phyloP scores from a whole-genome alignment of 805 yeast genomes.

The Metahyphopichia silvanorum region DNA sequence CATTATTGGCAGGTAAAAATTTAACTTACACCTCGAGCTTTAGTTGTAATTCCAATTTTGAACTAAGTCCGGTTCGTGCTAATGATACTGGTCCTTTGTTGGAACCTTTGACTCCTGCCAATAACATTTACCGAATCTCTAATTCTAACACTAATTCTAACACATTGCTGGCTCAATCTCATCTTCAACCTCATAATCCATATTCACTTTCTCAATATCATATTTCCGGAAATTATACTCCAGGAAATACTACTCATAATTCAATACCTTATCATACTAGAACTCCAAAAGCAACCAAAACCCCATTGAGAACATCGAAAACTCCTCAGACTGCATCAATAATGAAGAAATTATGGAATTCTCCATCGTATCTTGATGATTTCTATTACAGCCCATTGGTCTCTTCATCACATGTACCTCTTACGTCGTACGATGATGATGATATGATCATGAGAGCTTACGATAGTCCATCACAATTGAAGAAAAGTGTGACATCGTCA shows the following conservation, averaged over 20 bases:
- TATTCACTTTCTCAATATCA: conserved; percentile 4
- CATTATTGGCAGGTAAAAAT: conserved; percentile 37
- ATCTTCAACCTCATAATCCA: conserved; percentile 4
- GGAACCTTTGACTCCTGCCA: conserved; percentile 61
- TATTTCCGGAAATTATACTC: conserved; percentile 2
- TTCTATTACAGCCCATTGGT: conserved; percentile 51
- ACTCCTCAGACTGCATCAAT: conserved; percentile 44
- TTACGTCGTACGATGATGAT: conserved; percentile 43
- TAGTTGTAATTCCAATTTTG: conserved; percentile 63
- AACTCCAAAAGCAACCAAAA: conserved; percentile 35
- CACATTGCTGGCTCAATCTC: not conserved
- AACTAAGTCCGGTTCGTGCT: conserved; percentile 56
- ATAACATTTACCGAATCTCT: conserved; percentile 9
- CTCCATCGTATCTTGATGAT: conserved; percentile 66
- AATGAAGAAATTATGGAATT: conserved; percentile 56
- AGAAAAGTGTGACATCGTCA: conserved; percentile 5
- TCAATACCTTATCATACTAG: conserved; percentile 13
- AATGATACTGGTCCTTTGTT: conserved; percentile 63
- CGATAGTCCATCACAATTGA: conserved; percentile 21
- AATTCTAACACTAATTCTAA: conserved; percentile 2
- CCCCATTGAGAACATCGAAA: conserved; percentile 34
- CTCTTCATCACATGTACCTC: conserved; percentile 15
- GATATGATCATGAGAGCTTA: conserved; percentile 42
- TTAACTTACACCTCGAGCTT: conserved; percentile 61
- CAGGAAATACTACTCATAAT: conserved; percentile 5